Evolutionary conservation across 2,329 filamentous ascomycete genomes (phyloP), one percentile per base, ranked within the genome.

Genomic region (Nakataea oryzae): DNA sequence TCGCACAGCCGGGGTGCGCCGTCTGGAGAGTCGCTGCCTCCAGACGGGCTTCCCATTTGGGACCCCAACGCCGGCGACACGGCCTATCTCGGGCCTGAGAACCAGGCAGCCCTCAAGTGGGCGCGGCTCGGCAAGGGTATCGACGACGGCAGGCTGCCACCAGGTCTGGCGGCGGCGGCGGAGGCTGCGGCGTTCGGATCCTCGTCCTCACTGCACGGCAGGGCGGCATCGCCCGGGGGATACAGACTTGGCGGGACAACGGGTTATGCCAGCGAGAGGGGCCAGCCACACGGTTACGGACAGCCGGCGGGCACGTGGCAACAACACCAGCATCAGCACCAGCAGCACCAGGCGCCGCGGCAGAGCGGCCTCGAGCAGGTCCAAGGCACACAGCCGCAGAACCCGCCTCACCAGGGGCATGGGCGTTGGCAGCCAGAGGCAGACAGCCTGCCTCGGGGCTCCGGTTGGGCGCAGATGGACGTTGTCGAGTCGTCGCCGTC

Each of bases 1-100:
- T 79, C 83, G 3, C 88, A 87, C 68, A 79, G 83, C 57, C 79
- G 78, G 5, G 88, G 89, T 3, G 78, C 76, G 30, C 86, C 89
- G 1, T 75, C 73, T 26, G 87, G 84, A n/a, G 84, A 88, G 64
- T 80, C 86, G 32, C 78, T 85, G 63, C 87, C 88, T 1, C 76
- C 78, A 1, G 62, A 81, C 56, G 85, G 84, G 2, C 74, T 87
- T 17, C 83, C 85, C 0, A 73, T 86, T 3, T 89, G 86, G 85
- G 80, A 83, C 65, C 76, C 79, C 0, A 69, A 71, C 55, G 71
- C 70, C 4, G 68, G 70, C 8, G 69, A 70, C 3, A 67, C 67
- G 1, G 68, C 69, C 0, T 75, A 75, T 61, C 63, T 67, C 7
- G 72, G 73, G 1, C 72, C 75, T 0, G 72, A 77, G 28, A 74